Conservation (phyloP, 176 grass and related monocot genomes). For the Panicum miliaceum region DNA sequence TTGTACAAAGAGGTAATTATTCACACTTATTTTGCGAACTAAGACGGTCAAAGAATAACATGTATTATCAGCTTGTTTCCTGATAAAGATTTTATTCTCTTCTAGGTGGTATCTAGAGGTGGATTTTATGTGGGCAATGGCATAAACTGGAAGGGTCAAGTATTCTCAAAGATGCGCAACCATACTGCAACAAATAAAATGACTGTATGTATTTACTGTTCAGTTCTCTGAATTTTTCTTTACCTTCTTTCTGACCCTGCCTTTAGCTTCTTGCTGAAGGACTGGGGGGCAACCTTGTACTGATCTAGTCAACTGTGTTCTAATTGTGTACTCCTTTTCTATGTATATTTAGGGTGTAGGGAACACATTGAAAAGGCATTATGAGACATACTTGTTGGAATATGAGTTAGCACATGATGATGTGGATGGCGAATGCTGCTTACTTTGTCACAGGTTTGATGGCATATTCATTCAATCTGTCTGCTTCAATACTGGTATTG, state of each 20-base stretch:
- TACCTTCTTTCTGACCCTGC: neutral
- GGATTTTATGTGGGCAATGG: constrained; percentile 97
- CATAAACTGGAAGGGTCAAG: constrained; percentile 98
- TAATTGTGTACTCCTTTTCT: constrained; percentile 29
- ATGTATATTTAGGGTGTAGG: constrained; percentile 74
- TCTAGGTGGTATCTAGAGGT: constrained; percentile 92
- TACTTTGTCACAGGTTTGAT: constrained; percentile 90
- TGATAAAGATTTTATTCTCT: constrained; percentile 29
- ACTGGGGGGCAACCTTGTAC: neutral
- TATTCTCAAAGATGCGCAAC: constrained; percentile 96
- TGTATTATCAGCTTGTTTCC: neutral
- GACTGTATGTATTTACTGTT: constrained; percentile 63
- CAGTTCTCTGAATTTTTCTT: neutral
- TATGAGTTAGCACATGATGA: constrained; percentile 97
- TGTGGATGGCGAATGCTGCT: constrained; percentile 97
- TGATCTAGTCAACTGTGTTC: constrained; percentile 14
- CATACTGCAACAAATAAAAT: constrained; percentile 88
- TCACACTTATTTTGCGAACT: constrained; percentile 20
- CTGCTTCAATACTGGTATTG: constrained; percentile 11
- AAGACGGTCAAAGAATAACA: neutral
- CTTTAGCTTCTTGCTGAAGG: constrained; percentile 9
- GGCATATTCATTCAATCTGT: constrained; percentile 27
- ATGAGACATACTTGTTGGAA: constrained; percentile 95
- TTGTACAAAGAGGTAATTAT: constrained; percentile 93
- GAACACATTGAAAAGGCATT: constrained; percentile 95